A percentile compares a stretch with the other conserved stretches of the same genome.
Conservation (phyloP, 2,329 filamentous ascomycete genomes). For the Fusarium sp. region DNA sequence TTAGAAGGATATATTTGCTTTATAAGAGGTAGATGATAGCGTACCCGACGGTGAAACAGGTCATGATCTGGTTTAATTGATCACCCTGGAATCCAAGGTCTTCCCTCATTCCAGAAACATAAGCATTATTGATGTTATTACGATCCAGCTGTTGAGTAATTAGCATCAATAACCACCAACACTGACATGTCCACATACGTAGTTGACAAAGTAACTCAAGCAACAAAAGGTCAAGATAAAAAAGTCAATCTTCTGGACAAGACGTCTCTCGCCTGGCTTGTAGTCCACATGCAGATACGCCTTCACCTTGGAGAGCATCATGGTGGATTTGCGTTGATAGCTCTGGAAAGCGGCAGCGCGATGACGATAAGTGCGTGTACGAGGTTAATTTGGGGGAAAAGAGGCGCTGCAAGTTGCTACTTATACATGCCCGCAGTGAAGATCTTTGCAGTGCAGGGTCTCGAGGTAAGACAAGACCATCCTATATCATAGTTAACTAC, state of each 20-base stretch:
- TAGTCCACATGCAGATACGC: conserved; percentile 53
- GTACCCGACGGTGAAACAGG: conserved; percentile 55
- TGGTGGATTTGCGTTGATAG: neutral
- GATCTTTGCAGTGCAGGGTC: conserved; percentile 14
- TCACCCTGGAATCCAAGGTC: conserved; percentile 61
- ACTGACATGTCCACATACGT: conserved; percentile 52
- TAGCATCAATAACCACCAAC: neutral
- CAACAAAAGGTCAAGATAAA: conserved; percentile 75
- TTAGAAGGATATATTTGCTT: neutral
- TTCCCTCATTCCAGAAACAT: conserved; percentile 61
- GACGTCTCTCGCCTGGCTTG: conserved; percentile 56
- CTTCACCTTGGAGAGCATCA: conserved; percentile 41
- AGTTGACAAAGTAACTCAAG: conserved; percentile 67
- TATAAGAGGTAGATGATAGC: neutral
- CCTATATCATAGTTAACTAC: neutral
- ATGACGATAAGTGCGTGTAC: conserved; percentile 7
- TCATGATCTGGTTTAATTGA: conserved; percentile 55
- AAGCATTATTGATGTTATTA: conserved; percentile 56
- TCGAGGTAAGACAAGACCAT: too few relatives aligned
- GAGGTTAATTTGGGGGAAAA: neutral
- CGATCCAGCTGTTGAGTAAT: conserved; percentile 51
- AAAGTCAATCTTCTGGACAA: conserved; percentile 72
- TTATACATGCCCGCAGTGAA: conserved; percentile 22
- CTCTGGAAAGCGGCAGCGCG: conserved; percentile 9
- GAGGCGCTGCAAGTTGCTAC: conserved; percentile 11